phyloP scores from a whole-genome alignment of 495 filamentous ascomycete genomes.

The Coniosporium apollinis region DNA sequence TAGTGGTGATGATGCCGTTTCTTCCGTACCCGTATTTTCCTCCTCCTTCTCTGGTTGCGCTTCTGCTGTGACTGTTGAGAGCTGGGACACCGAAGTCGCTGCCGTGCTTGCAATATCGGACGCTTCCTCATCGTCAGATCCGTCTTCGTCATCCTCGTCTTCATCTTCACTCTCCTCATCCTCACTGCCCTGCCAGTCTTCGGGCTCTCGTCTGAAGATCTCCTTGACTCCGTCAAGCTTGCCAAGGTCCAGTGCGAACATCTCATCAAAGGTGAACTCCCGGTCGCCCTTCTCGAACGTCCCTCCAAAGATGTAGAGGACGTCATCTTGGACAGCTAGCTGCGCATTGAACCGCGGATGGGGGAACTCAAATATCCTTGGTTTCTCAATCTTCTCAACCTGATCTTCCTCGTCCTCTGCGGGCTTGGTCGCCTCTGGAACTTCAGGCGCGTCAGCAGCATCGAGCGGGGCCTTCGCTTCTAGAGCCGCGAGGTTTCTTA shows the following conservation, averaged over 20 bases:
- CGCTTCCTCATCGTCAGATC: conserved; percentile 50
- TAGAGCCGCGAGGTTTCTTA: conserved; percentile 67
- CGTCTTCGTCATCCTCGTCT: conserved; percentile 51
- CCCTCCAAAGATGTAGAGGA: conserved; percentile 82
- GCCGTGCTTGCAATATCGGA: conserved; percentile 12
- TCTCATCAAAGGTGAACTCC: conserved; percentile 86
- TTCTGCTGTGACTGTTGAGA: conserved; percentile 14
- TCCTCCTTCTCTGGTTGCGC: conserved; percentile 22
- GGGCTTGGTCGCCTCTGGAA: conserved; percentile 22
- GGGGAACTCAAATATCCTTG: conserved; percentile 56
- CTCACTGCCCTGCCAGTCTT: conserved; percentile 59
- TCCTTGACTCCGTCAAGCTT: conserved; percentile 85
- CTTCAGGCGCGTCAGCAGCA: conserved; percentile 33
- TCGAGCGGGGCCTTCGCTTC: conserved; percentile 47
- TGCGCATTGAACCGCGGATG: conserved; percentile 80
- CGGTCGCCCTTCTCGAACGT: conserved; percentile 89
- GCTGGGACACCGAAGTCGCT: conserved; percentile 12
- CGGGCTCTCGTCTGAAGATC: conserved; percentile 66
- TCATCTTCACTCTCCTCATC: conserved; percentile 25
- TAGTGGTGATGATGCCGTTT: conserved; percentile 24
- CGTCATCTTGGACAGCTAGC: conserved; percentile 78
- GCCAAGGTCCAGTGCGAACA: conserved; percentile 79
- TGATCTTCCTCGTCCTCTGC: conserved; percentile 36
- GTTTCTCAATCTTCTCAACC: conserved; percentile 28
- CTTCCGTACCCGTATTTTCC: conserved; percentile 27